Evolutionary conservation across 2,329 filamentous ascomycete species (phyloP), one percentile per base, ranked within the genome.

Genomic region (Aspergillus japonicus): DNA sequence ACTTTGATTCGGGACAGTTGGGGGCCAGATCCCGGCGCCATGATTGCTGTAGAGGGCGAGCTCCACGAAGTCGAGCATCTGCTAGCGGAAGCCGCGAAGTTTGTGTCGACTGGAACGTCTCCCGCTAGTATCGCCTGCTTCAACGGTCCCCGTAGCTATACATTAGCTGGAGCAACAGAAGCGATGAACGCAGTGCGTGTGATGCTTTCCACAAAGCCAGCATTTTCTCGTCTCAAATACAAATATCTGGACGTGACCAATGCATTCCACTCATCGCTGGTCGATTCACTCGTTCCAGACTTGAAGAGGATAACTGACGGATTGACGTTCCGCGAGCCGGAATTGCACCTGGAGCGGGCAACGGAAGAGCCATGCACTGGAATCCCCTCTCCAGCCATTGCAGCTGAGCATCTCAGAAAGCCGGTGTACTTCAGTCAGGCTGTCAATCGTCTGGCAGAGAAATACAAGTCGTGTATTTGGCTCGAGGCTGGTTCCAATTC

Each of bases 401-500:
- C 60, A 2, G 59, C 61, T 4, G 54, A 59, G 7, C 83, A 66
- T 42, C 61, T 67, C 8, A 58, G 79, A 1, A 16, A 72, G 0
- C 78, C 81, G 0, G 81, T 83, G 0, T 81, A 71, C 63, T 83
- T 83, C 64, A 35, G 70, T 8, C 71, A 81, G 1, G 81, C 79
- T 0, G 54, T 82, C 0, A 61, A 73, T 29, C 64, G 79, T 1
- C 65, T 83, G 0, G 62, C 66, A 0, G 57, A 72, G 10, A 55
- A 67, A 4, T 62, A 66, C 35, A 62, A 65, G 0, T 5, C 19
- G 0, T 62, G 60, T n/a, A 59, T 75, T 7, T 81, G 64, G 56
- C 68, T 81, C 1, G 80, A 82, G 52, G 78, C 77, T 0, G 79
- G 79, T 0, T 75, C 74, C 12, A 71, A 65, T 49, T 73, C 75